Percentiles rank a stretch among this genome's conserved stretches.
Conservation (phyloP, 2,329 filamentous ascomycete genomes). For the Talaromyces atroroseus region DNA sequence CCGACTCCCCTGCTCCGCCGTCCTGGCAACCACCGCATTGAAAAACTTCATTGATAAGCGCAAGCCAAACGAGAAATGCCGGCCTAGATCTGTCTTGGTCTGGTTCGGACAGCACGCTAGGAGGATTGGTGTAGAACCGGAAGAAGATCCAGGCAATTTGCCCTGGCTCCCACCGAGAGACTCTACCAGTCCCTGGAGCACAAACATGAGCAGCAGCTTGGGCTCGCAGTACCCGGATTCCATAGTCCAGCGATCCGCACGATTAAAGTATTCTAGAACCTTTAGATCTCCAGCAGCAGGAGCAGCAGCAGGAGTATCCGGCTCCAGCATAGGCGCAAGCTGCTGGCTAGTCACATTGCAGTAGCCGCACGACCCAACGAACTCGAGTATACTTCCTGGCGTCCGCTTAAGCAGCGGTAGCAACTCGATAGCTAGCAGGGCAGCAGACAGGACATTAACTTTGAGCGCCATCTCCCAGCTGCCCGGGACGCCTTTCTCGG, state of each 20-base stretch:
- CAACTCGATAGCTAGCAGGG: conserved; percentile 8
- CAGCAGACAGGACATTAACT: conserved; percentile 10
- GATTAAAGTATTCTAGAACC: conserved; percentile 4
- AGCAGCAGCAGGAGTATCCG: no score
- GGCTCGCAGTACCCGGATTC: conserved; percentile 5
- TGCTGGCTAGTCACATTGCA: conserved; percentile 8
- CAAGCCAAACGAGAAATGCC: not conserved
- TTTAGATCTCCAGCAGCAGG: not conserved
- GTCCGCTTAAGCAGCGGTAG: conserved; percentile 5
- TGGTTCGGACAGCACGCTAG: conserved; percentile 11
- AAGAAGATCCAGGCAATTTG: not conserved
- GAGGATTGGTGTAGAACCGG: not conserved
- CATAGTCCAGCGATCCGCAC: not conserved
- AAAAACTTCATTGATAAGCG: not conserved
- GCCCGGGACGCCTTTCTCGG: conserved; percentile 2
- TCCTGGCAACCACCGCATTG: conserved; percentile 8
- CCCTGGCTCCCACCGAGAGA: conserved; percentile 9
- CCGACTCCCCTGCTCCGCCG: conserved; percentile 7
- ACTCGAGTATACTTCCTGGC: conserved; percentile 9
- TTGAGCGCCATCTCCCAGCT: conserved; percentile 7
- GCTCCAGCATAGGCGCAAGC: conserved; percentile 1
- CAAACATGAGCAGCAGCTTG: conserved; percentile 12
- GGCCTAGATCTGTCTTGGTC: conserved; percentile 6
- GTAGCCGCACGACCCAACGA: conserved; percentile 5
- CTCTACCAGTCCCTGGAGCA: conserved; percentile 10